These are phyloP conservation scores for Austroboletus olivaceoglutinosus DNA, from an alignment of 1,284 basidiomycete species.

Conservation along the genomic window DNA sequence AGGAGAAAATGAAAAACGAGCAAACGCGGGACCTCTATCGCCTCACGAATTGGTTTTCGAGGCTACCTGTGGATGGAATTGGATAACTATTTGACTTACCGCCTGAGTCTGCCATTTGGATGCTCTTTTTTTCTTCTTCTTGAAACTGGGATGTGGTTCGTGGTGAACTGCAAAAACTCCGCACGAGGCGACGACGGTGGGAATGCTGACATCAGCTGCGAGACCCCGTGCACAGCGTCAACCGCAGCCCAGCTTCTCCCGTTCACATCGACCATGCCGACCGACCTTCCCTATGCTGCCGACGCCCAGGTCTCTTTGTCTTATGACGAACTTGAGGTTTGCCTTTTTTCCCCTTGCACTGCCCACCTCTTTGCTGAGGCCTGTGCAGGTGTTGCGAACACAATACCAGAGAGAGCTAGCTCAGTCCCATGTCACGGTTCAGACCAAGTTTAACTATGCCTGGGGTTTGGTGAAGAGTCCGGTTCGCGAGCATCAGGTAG, in stretches of 20 bases:
- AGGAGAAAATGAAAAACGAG: slow-evolving; percentile 23
- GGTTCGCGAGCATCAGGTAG: slow-evolving; percentile 77
- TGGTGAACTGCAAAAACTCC: slow-evolving; percentile 28
- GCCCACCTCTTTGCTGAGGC: slow-evolving; percentile 1
- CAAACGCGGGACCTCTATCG: slow-evolving; percentile 33
- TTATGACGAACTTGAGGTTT: slow-evolving; percentile 87
- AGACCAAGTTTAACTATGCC: slow-evolving; percentile 98
- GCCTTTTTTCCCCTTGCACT: background rate
- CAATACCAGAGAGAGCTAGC: slow-evolving; percentile 89
- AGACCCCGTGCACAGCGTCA: slow-evolving; percentile 22
- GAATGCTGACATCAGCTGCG: slow-evolving; percentile 29
- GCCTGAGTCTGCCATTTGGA: slow-evolving; percentile 41
- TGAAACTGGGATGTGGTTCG: slow-evolving; percentile 15
- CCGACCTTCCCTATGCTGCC: slow-evolving; percentile 94
- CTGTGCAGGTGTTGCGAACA: slow-evolving; percentile 67
- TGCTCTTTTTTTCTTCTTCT: slow-evolving; percentile 27
- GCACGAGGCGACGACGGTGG: background rate
- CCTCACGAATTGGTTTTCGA: slow-evolving; percentile 30
- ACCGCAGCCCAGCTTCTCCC: slow-evolving; percentile 12
- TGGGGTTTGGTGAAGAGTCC: slow-evolving; percentile 95
- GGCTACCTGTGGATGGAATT: slow-evolving; percentile 26
- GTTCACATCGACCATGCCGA: slow-evolving; percentile 48
- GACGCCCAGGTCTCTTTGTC: slow-evolving; percentile 89
- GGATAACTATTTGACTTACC: slow-evolving; percentile 28
- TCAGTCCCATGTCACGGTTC: slow-evolving; percentile 85